Percentiles rank a stretch among this genome's conserved stretches.
Evolutionary conservation across 1,284 basidiomycete genomes (phyloP).

Genomic region (Neonothopanus nambi): DNA sequence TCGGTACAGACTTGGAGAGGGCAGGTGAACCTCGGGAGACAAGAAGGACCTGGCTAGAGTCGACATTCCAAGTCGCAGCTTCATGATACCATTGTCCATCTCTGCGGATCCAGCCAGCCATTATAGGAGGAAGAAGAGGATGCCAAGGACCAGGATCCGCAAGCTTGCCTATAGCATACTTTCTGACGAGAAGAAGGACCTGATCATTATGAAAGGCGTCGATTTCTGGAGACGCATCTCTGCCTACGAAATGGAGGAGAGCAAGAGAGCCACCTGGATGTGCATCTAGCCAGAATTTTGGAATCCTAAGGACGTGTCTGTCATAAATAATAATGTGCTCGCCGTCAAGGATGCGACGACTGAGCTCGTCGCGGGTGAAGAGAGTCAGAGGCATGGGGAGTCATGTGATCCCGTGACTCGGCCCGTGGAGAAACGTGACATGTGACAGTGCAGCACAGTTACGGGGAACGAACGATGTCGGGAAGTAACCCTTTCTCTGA

Average conservation of each 20-base stretch:
- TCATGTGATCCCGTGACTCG: background rate
- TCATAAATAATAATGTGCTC: constrained; percentile 82
- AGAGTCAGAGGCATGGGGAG: constrained; percentile 9
- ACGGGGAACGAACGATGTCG: constrained; percentile 4
- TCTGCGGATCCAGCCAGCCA: constrained; percentile 77
- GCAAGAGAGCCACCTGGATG: constrained; percentile 93
- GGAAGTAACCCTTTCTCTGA: constrained; percentile 21
- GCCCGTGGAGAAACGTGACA: constrained; percentile 25
- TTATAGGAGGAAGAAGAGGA: constrained; percentile 88
- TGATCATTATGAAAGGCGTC: constrained; percentile 85
- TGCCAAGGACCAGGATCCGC: constrained; percentile 66
- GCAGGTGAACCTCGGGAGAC: constrained; percentile 39
- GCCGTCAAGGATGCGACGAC: constrained; percentile 72
- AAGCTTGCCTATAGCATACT: constrained; percentile 79
- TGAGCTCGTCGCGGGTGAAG: constrained; percentile 60
- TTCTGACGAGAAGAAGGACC: constrained; percentile 65
- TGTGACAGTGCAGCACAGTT: constrained; percentile 1
- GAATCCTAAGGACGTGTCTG: constrained; percentile 79
- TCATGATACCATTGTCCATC: constrained; percentile 61
- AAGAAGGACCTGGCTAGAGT: constrained; percentile 63
- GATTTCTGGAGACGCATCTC: constrained; percentile 94
- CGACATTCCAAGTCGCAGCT: constrained; percentile 47
- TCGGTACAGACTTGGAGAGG: constrained; percentile 38
- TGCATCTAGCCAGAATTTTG: constrained; percentile 76
- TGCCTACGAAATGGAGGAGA: constrained; percentile 93